Evolutionary conservation across 768 basidiomycete genomes (phyloP).

Genomic region (Auriscalpium orientale): DNA sequence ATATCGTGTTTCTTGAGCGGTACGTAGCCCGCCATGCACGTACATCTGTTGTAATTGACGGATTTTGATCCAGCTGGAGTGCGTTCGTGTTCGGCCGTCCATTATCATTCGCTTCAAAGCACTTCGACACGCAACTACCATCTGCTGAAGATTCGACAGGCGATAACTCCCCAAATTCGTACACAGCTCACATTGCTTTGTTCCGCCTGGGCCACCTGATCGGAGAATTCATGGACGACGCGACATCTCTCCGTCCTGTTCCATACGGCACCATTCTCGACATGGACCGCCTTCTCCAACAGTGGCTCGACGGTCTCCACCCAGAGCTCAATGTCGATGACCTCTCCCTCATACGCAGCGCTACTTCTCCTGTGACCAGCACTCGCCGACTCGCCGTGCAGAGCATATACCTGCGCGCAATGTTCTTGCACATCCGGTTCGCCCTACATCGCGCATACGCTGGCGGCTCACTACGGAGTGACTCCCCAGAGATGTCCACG

Average conservation of each 20-base stretch:
- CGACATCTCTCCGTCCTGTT: slow-evolving; percentile 66
- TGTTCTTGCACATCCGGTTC: slow-evolving; percentile 78
- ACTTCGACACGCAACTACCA: slow-evolving; percentile 77
- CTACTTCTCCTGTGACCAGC: slow-evolving; percentile 54
- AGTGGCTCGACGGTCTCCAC: slow-evolving; percentile 77
- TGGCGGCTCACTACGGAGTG: slow-evolving; percentile 19
- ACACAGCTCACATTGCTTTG: slow-evolving; percentile 67
- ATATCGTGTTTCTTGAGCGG: slow-evolving; percentile 76
- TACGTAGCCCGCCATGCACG: slow-evolving; percentile 23
- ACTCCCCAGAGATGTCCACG: slow-evolving; percentile 17
- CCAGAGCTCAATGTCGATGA: slow-evolving; percentile 71
- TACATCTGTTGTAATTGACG: slow-evolving; percentile 3
- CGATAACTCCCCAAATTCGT: slow-evolving; percentile 58
- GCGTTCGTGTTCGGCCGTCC: slow-evolving; percentile 84
- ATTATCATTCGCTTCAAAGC: slow-evolving; percentile 65
- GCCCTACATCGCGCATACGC: slow-evolving; percentile 78
- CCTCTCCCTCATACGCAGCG: slow-evolving; percentile 61
- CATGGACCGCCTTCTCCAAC: slow-evolving; percentile 61
- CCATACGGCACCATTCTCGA: slow-evolving; percentile 65
- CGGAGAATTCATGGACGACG: slow-evolving; percentile 81
- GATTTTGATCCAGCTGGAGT: slow-evolving; percentile 55
- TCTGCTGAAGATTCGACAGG: slow-evolving; percentile 55
- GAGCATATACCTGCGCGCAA: slow-evolving; percentile 71
- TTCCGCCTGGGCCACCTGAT: slow-evolving; percentile 73
- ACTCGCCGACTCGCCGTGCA: slow-evolving; percentile 68